Base-by-base conservation (phyloP, 139 green algal genomes). In the Ettlia oleoabundans region DNA sequence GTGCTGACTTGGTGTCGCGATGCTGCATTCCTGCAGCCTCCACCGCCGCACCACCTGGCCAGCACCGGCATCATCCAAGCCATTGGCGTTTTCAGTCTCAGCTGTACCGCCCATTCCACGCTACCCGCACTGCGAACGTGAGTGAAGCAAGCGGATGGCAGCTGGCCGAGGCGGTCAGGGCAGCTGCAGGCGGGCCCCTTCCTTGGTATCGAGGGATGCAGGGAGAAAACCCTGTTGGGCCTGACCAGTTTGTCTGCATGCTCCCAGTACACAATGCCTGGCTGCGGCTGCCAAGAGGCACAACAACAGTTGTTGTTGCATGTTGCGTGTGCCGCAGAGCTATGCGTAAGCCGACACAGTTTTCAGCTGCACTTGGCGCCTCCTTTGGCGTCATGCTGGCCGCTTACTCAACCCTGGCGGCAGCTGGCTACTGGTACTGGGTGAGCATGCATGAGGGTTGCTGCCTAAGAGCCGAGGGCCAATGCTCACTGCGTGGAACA, bases 61-160 rank as follows among this genome's bases (percentile, higher is more conserved):
- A 63, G 55, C 35, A 35, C 26, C 42, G 75, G 77, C 26, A 68
- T 91, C 43, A 47, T 92, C 7, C 78, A 84, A 41, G 55, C 78
- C 1, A 63, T 89, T 9, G 89, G 89, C 41, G 89, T 93, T 33
- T 93, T 93, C 80, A 86, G 83, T 1, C 61, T 92, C 7, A 79
- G 64, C 32, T 47, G 89, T 30, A 88, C 89, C 10, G 90, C 85
- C 51, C 90, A 93, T 62, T 87, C 83, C 76, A 86, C 88, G 37
- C 81, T 93, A 42, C 89, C 90, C 26, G 76, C 85, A 7, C 68
- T 93, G 62, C 84, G 90, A 38, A 80, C 28, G 73, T 77, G 42
- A 63, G 70, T n/a, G n/a, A n/a, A n/a, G n/a, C n/a, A n/a, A n/a
- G n/a, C n/a, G n/a, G n/a, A n/a, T n/a, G n/a, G n/a, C n/a, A n/a